Evolutionary conservation across 257 asterid species (phyloP), one percentile per base, ranked within the genome.

Genomic region (Solanum infundibuliforme): DNA sequence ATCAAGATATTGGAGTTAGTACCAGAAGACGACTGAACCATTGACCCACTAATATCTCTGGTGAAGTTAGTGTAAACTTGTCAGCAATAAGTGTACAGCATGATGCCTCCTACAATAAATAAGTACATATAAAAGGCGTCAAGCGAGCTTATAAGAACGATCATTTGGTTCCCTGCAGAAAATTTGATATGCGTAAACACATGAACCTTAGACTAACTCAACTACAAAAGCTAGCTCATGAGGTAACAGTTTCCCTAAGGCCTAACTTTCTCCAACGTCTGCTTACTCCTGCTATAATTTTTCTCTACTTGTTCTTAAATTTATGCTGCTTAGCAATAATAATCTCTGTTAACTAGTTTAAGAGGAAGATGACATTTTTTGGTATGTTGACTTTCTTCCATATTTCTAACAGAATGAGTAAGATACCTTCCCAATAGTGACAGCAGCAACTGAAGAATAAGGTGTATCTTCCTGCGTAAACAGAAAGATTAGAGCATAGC

Each of bases 21-120:
- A 95, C 98, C 96, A 96, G 89, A 90, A 96, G 94, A 89, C 98
- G 93, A 89, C 98, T 92, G 87, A 96, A 94, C 88, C 98, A 95
- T 91, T 92, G 92, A 86, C 94, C 96, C 12, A 93, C 93, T 92
- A 96, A 91, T 93, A 93, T 92, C 92, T 92, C 94, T 39, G 98
- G 98, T 71, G 97, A 91, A 81, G 88, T 68, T 76, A 39, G 89
- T 31, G 92, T 91, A 91, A 95, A 91, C 39, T 89, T 95, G 87
- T 95, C 97, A 35, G 98, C 96, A 87, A 94, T 90, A 69, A 93
- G 88, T 82, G 98, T 91, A 87, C 98, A 95, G 90, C 95, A 93
- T 27, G 98, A 95, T 72, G 91, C 92, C 75, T 95, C 98, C 98
- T 96, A 94, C 88, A 91, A 75, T 25, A 85, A 84, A 83, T 38